A percentile compares a stretch with the other conserved stretches of the same genome.
Evolutionary conservation across 2,329 filamentous ascomycete species (phyloP).

Genomic region (Pyrenophora tritici-repentis): DNA sequence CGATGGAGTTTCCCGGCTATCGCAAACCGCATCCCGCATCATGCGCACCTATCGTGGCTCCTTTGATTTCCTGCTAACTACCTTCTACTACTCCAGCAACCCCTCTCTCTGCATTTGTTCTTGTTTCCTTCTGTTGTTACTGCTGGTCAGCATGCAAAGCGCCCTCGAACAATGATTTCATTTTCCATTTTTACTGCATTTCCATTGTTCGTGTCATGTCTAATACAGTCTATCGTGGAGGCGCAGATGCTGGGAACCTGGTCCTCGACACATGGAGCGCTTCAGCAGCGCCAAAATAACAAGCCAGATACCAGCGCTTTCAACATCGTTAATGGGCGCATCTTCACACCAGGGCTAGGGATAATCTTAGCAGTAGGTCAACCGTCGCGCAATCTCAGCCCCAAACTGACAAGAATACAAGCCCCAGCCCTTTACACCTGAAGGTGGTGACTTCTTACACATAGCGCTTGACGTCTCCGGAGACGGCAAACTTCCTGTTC

Average conservation of each 20-base stretch:
- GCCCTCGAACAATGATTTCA: slow-evolving; percentile 38
- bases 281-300: slow-evolving; percentile 24
- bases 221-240: slow-evolving; percentile 22
- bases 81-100: not conserved
- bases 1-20: slow-evolving; percentile 1
- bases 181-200: slow-evolving; percentile 18
- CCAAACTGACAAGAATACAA: slow-evolving; percentile 18
- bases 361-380: slow-evolving; percentile 63
- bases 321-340: slow-evolving; percentile 66
- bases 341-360: slow-evolving; percentile 71
- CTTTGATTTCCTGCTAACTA: slow-evolving; percentile 5
- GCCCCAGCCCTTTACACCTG: slow-evolving; percentile 46
- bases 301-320: slow-evolving; percentile 50
- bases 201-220: slow-evolving; percentile 22
- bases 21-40: not conserved
- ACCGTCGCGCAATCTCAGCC: not conserved
- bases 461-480: slow-evolving; percentile 70
- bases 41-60: slow-evolving; percentile 3
- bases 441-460: slow-evolving; percentile 58
- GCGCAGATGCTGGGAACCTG: slow-evolving; percentile 40
- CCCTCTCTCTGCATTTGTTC: not conserved
- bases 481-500: slow-evolving; percentile 66
- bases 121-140: slow-evolving; percentile 15
- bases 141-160: slow-evolving; percentile 31
- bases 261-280: slow-evolving; percentile 6